Evolutionary conservation across 2,329 filamentous ascomycete species (phyloP).

Genomic region (Fulvia fulva): DNA sequence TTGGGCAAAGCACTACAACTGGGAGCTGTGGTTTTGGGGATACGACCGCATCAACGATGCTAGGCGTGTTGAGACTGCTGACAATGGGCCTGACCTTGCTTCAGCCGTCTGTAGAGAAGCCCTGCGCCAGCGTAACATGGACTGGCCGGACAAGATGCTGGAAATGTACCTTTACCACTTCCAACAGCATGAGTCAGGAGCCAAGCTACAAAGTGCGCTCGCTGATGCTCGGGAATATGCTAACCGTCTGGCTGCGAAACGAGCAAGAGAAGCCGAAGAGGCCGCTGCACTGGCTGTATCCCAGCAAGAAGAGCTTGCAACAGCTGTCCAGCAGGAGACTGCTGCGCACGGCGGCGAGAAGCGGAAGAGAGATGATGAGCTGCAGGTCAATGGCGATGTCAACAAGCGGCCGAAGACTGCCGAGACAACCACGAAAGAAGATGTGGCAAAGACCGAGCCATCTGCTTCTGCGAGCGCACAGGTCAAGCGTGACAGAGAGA

Average conservation of each 20-base stretch:
- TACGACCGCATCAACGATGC: slow-evolving; percentile 52
- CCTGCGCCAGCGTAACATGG: slow-evolving; percentile 57
- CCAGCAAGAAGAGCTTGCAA: slow-evolving; percentile 31
- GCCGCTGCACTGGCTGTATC: slow-evolving; percentile 50
- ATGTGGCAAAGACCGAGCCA: slow-evolving; percentile 27
- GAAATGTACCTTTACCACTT: slow-evolving; percentile 75
- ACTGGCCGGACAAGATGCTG: slow-evolving; percentile 73
- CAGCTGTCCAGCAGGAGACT: slow-evolving; percentile 16
- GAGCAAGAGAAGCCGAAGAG: slow-evolving; percentile 65
- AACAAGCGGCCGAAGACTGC: slow-evolving; percentile 64
- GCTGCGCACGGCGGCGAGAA: slow-evolving; percentile 46
- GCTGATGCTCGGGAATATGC: slow-evolving; percentile 68
- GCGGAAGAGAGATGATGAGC: slow-evolving; percentile 66
- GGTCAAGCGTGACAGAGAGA: slow-evolving; percentile 79
- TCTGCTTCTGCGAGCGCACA: slow-evolving; percentile 34
- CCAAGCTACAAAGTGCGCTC: slow-evolving; percentile 68
- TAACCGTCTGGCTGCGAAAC: slow-evolving; percentile 60
- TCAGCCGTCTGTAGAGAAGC: slow-evolving; percentile 74
- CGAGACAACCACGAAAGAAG: slow-evolving; percentile 19
- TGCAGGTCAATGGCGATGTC: slow-evolving; percentile 46
- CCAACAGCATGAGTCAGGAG: slow-evolving; percentile 81
- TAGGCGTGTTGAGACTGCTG: slow-evolving; percentile 46
- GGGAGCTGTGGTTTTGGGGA: slow-evolving; percentile 76
- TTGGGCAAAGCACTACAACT: slow-evolving; percentile 87
- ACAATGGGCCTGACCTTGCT: slow-evolving; percentile 66